phyloP scores from a whole-genome alignment of 768 basidiomycete species.

The Naganishia antarctica region DNA sequence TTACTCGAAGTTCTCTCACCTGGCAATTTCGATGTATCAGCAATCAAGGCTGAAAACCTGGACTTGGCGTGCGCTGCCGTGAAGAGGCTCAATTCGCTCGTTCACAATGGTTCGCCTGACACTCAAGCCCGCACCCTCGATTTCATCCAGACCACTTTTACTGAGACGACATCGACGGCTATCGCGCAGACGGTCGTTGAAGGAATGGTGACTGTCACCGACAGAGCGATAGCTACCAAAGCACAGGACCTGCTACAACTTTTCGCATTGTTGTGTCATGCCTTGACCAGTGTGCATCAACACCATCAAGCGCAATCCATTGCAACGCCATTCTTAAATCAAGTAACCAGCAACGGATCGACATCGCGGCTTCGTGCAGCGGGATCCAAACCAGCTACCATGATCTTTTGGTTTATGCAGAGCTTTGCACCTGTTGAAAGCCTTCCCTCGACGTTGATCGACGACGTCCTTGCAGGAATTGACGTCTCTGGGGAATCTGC shows the following conservation, averaged over 20 bases:
- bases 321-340: background rate
- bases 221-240: background rate
- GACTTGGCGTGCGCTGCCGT: background rate
- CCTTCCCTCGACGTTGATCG: background rate
- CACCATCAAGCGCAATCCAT: background rate
- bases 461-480: slow-evolving; percentile 2
- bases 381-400: slow-evolving; percentile 7
- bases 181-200: background rate
- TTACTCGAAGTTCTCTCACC: background rate
- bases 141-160: background rate
- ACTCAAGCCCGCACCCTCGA: background rate
- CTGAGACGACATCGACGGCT: no score
- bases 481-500: slow-evolving; percentile 10
- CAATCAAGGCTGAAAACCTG: background rate
- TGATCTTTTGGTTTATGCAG: slow-evolving; percentile 4
- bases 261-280: background rate
- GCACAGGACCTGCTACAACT: slow-evolving; percentile 5
- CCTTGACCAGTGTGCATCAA: background rate
- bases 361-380: slow-evolving; percentile 5
- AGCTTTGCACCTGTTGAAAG: background rate
- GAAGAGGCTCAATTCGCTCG: background rate
- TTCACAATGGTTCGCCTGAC: slow-evolving; percentile 1
- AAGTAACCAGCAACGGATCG: background rate
- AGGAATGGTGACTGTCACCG: background rate
- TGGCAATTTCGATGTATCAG: background rate